These are phyloP conservation scores for Fusarium nanum DNA, from an alignment of 2,329 filamentous ascomycete genomes.

Conservation along the genomic window DNA sequence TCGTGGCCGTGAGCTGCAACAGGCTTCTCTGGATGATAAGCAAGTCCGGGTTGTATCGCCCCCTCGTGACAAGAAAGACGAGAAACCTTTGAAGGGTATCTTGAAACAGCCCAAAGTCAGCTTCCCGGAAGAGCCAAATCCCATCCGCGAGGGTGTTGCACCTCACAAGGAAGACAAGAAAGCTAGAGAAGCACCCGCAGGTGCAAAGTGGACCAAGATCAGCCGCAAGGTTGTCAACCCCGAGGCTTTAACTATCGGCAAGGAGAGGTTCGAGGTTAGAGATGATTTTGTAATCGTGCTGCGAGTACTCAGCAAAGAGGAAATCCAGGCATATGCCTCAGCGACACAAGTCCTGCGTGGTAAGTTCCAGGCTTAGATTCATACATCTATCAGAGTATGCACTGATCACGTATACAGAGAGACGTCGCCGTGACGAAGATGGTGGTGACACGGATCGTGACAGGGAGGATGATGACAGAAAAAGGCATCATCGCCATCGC, in stretches of 20 bases:
- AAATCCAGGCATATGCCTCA: slow-evolving; percentile 87
- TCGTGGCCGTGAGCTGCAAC: slow-evolving; percentile 57
- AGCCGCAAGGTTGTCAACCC: slow-evolving; percentile 89
- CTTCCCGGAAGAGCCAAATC: slow-evolving; percentile 88
- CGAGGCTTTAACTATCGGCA: slow-evolving; percentile 84
- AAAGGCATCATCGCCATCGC: slow-evolving; percentile 42
- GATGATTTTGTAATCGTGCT: slow-evolving; percentile 94
- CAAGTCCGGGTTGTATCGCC: slow-evolving; percentile 79
- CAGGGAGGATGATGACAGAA: slow-evolving; percentile 47
- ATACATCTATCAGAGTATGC: background rate
- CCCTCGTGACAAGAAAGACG: slow-evolving; percentile 70
- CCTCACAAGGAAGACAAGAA: slow-evolving; percentile 90
- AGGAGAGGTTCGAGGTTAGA: slow-evolving; percentile 92
- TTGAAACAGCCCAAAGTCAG: slow-evolving; percentile 83
- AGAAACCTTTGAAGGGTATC: slow-evolving; percentile 82
- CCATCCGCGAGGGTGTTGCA: slow-evolving; percentile 88
- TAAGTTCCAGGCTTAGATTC: slow-evolving; percentile 54
- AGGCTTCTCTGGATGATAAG: slow-evolving; percentile 55
- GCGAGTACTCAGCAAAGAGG: slow-evolving; percentile 85
- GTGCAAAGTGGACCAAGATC: slow-evolving; percentile 94
- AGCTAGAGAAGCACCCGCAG: slow-evolving; percentile 75
- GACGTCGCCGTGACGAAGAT: slow-evolving; percentile 50
- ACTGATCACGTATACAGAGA: slow-evolving; percentile 44
- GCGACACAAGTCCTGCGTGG: slow-evolving; percentile 85
- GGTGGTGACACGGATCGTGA: slow-evolving; percentile 48